Conservation (phyloP, 768 basidiomycete species). For the Suillus americanus region DNA sequence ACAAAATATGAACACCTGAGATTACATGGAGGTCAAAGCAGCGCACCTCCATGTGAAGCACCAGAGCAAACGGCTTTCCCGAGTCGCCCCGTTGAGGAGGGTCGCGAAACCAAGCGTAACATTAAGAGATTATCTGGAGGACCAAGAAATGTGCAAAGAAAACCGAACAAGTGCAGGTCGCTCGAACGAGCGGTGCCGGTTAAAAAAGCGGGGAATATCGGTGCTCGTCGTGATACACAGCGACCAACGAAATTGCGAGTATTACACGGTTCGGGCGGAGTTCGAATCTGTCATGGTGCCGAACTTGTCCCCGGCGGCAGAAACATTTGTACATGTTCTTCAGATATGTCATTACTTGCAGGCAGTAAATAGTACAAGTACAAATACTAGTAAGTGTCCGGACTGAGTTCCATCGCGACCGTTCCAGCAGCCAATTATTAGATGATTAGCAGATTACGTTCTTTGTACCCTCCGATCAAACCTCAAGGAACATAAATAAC, state of each 20-base stretch:
- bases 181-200: conserved; percentile 15
- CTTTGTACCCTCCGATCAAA: neutral
- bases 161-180: conserved; percentile 18
- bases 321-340: neutral
- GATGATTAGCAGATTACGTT: conserved; percentile 2
- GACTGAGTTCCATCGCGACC: neutral
- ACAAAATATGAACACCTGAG: conserved; percentile 9
- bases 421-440: conserved; percentile 5
- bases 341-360: conserved; percentile 1
- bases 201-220: conserved; percentile 17
- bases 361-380: conserved; percentile 5
- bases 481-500: conserved; percentile 66
- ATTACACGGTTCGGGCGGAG: conserved; percentile 24
- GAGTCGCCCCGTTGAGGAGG: conserved; percentile 67
- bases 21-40: neutral
- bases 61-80: conserved; percentile 53
- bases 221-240: conserved; percentile 45
- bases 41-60: conserved; percentile 37
- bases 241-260: conserved; percentile 28
- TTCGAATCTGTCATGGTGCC: conserved; percentile 8
- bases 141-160: conserved; percentile 22
- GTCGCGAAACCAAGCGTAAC: conserved; percentile 71
- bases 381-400: neutral
- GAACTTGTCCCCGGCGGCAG: neutral
- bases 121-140: conserved; percentile 35